These are phyloP conservation scores for Sesbania bispinosa DNA, from an alignment of 306 rosid genomes.

Conservation along the genomic window DNA sequence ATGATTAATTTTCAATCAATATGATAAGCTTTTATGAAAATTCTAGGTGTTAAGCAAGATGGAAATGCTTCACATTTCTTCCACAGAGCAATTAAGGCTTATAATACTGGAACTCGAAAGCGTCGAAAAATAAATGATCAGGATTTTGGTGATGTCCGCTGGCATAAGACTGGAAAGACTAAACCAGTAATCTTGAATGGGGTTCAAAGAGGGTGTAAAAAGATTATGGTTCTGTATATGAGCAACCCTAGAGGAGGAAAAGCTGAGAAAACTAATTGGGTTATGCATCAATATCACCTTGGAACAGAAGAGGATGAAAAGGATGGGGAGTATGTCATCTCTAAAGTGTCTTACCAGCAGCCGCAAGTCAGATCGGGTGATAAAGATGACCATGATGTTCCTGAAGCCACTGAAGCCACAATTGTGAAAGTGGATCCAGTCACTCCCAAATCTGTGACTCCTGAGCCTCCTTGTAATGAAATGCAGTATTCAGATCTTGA, in stretches of 20 bases:
- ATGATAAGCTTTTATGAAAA: not conserved
- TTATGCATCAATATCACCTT: slow-evolving; percentile 87
- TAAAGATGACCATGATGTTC: slow-evolving; percentile 45
- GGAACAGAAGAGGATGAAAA: slow-evolving; percentile 78
- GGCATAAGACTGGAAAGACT: slow-evolving; percentile 94
- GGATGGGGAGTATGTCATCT: slow-evolving; percentile 65
- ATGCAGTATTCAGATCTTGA: slow-evolving; percentile 34
- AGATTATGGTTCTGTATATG: slow-evolving; percentile 80
- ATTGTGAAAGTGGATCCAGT: slow-evolving; percentile 54
- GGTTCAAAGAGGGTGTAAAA: slow-evolving; percentile 70
- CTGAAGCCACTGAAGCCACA: slow-evolving; percentile 37
- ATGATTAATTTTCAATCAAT: slow-evolving; percentile 10
- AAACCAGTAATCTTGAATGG: slow-evolving; percentile 66
- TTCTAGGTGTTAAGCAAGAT: slow-evolving; percentile 72
- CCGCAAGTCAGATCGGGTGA: slow-evolving; percentile 53
- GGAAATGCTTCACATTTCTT: slow-evolving; percentile 79
- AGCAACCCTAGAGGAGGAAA: slow-evolving; percentile 51
- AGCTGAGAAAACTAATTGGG: slow-evolving; percentile 86
- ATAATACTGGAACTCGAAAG: slow-evolving; percentile 74
- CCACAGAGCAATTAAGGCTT: slow-evolving; percentile 83
- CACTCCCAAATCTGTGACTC: slow-evolving; percentile 73
- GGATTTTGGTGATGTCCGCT: slow-evolving; percentile 75
- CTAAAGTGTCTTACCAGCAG: slow-evolving; percentile 75
- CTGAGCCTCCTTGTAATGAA: slow-evolving; percentile 57
- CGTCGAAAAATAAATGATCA: slow-evolving; percentile 64